Evolutionary conservation across 2,329 filamentous ascomycete genomes (phyloP).

Genomic region (Pseudogymnoascus sp.): DNA sequence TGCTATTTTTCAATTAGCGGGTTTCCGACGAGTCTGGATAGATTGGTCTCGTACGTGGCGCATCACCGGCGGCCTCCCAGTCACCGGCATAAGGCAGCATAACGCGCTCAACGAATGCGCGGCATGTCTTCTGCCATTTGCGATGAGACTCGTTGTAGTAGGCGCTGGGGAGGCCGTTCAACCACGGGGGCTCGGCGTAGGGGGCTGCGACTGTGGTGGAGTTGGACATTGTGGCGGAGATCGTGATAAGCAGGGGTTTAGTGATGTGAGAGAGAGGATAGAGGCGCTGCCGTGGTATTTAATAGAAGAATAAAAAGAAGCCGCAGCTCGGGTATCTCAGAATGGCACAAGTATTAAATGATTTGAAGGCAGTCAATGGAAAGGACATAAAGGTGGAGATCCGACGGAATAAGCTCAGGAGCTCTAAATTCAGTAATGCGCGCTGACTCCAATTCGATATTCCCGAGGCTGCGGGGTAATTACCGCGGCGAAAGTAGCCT

Average conservation of each 20-base stretch:
- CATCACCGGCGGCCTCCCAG: slow-evolving; percentile 53
- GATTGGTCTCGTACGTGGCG: slow-evolving; percentile 16
- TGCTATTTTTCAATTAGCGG: slow-evolving; percentile 36
- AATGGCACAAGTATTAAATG: not conserved
- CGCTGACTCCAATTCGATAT: not conserved
- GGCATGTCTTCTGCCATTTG: slow-evolving; percentile 59
- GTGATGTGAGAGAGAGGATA: not conserved
- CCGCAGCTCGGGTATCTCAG: not conserved
- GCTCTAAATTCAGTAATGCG: not conserved
- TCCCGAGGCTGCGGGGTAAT: not conserved
- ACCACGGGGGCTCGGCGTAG: slow-evolving; percentile 65
- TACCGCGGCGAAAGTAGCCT: not conserved
- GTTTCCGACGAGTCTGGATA: not conserved
- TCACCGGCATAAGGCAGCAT: slow-evolving; percentile 55
- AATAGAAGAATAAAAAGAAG: not conserved
- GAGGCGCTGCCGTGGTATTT: not conserved
- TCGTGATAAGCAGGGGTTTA: not conserved
- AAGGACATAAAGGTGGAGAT: not conserved
- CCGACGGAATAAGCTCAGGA: not conserved
- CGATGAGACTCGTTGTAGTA: slow-evolving; percentile 61
- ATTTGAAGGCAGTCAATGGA: not conserved
- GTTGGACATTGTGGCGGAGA: not conserved
- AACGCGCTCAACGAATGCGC: slow-evolving; percentile 56
- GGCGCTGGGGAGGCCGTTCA: slow-evolving; percentile 60
- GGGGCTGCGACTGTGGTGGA: slow-evolving; percentile 39